Conservation (phyloP, 2,329 filamentous ascomycete species). For the Decorospora gaudefroyi region DNA sequence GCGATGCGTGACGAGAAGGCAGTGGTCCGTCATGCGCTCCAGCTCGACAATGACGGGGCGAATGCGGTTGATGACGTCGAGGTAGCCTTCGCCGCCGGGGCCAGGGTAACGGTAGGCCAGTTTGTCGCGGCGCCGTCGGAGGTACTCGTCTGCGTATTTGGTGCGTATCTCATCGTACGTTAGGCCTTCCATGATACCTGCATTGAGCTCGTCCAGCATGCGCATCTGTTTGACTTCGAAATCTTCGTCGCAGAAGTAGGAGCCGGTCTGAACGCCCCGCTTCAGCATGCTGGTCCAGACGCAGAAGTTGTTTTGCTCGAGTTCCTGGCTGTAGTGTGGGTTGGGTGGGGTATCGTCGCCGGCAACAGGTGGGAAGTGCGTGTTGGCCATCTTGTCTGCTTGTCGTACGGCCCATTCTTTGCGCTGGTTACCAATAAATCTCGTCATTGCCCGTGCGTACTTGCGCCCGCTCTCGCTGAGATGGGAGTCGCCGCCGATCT, state of each 20-base stretch:
- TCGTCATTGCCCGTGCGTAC: slow-evolving; percentile 79
- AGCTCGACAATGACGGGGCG: slow-evolving; percentile 95
- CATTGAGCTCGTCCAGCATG: slow-evolving; percentile 95
- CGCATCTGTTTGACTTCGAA: slow-evolving; percentile 95
- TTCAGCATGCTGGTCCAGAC: slow-evolving; percentile 98
- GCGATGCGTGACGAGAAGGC: slow-evolving; percentile 88
- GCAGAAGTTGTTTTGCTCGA: slow-evolving; percentile 82
- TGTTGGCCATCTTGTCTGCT: slow-evolving; percentile 73
- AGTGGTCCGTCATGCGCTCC: slow-evolving; percentile 94
- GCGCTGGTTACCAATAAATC: slow-evolving; percentile 81
- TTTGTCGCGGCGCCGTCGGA: slow-evolving; percentile 79
- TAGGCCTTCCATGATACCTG: slow-evolving; percentile 89
- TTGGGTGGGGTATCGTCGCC: slow-evolving; percentile 95
- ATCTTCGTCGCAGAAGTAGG: slow-evolving; percentile 92
- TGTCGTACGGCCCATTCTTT: slow-evolving; percentile 82
- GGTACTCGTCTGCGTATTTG: slow-evolving; percentile 80
- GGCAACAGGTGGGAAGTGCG: slow-evolving; percentile 84
- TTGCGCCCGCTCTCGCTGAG: slow-evolving; percentile 77
- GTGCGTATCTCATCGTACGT: slow-evolving; percentile 88
- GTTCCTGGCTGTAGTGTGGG: slow-evolving; percentile 67
- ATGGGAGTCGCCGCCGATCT: slow-evolving; percentile 87
- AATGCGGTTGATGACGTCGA: slow-evolving; percentile 94
- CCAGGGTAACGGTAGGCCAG: slow-evolving; percentile 96
- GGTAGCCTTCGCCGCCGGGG: slow-evolving; percentile 91
- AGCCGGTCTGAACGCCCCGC: slow-evolving; percentile 83